Percentiles rank a stretch among this genome's conserved stretches.
These are phyloP conservation scores for Colletotrichum theobromicola DNA, from an alignment of 2,329 filamentous ascomycete genomes.

Conservation along the genomic window DNA sequence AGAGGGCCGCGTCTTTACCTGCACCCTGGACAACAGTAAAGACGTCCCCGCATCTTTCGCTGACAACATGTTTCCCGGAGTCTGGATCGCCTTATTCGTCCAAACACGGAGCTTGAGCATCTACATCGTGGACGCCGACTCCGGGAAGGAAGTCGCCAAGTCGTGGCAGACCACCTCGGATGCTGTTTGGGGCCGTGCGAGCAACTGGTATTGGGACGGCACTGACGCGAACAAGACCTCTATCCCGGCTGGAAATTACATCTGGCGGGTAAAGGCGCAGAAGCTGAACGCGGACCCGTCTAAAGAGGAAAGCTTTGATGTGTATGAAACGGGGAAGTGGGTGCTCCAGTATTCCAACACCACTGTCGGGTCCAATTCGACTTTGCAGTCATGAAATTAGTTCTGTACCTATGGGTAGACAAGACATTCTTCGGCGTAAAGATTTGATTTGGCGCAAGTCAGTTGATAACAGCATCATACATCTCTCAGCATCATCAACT, in stretches of 20 bases:
- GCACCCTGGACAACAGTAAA: background rate
- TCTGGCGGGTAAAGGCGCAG: background rate
- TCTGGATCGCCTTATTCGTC: background rate
- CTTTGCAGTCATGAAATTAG: background rate
- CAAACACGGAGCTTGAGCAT: background rate
- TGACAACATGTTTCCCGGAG: background rate
- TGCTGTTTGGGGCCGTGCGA: background rate
- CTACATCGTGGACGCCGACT: background rate
- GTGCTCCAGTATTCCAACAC: background rate
- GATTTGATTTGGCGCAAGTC: too few relatives aligned
- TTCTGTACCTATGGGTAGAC: background rate
- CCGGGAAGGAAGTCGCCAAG: background rate
- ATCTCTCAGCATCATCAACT: too few relatives aligned
- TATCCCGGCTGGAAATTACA: background rate
- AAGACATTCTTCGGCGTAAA: background rate
- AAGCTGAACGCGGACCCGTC: background rate
- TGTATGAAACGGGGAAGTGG: background rate
- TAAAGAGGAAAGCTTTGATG: background rate
- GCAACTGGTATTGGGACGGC: slow-evolving; percentile 3
- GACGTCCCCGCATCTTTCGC: background rate
- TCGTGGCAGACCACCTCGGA: background rate
- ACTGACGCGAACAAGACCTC: background rate
- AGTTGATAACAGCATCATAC: too few relatives aligned
- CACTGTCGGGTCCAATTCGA: background rate
- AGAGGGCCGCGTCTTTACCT: background rate